Evolutionary conservation across 1,139 yeast genomes (phyloP), one percentile per base, ranked within the genome.

Genomic region (Diutina rugosa): DNA sequence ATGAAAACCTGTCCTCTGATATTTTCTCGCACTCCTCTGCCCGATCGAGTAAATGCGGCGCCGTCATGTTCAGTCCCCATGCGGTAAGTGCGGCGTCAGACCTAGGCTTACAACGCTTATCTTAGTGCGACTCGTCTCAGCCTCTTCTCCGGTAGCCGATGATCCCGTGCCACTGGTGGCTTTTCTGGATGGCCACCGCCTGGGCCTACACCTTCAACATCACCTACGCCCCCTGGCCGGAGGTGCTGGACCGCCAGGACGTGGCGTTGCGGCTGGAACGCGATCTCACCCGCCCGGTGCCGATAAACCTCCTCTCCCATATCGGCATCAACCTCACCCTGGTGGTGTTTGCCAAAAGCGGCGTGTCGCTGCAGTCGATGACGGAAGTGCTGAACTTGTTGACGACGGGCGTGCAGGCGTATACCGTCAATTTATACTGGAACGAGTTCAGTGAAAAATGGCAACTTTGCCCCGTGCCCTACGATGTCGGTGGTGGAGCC

Each of bases 391-490:
- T 8, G n/a, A 57, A 62, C 5, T 61, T 67, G 5, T 64, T 89
- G 54, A 67, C 70, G 51, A 67, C 70, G 2, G 93, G 93, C 0
- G 72, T 79, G 10, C 78, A 79, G 58, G 68, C 78, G 0, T 64
- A 85, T 30, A 71, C 78, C 58, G 57, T 90, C 12, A 95, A 90
- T 64, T 62, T 88, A 18, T 88, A 84, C 67, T 85, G 86, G 80
- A 83, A 83, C 65, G 79, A 79, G 57, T 67, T 68, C 38, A 69
- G 72, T 8, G 61, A 65, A 51, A 71, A 68, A 58, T 85, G 95
- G 84, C 88, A 85, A 62, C 65, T 87, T n/a, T 87, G 95, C 64
- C 93, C 53, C 14, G 16, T 14, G 2, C 53, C 53, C 12, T 49
- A 12, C 32, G 10, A 32, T 9, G 28, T 16, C 28, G 32, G 21